phyloP scores from a whole-genome alignment of 495 filamentous ascomycete species.

The Aspergillus diversus region DNA sequence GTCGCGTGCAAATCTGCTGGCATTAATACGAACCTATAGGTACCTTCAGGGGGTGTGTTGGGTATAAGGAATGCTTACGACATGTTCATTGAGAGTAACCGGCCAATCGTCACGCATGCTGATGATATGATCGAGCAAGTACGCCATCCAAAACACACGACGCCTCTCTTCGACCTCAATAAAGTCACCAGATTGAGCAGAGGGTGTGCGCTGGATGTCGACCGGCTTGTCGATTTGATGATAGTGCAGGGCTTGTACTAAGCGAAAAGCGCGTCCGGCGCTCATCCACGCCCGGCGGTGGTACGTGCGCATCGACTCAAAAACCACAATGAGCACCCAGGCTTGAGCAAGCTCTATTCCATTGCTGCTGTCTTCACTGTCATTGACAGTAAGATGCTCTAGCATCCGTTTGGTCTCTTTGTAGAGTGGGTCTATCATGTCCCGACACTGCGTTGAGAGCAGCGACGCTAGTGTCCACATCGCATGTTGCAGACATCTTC shows the following conservation, averaged over 20 bases:
- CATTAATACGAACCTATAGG: no score
- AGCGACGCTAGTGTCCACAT: slow-evolving; percentile 56
- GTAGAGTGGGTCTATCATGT: slow-evolving; percentile 45
- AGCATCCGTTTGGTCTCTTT: slow-evolving; percentile 46
- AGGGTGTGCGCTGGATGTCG: not conserved
- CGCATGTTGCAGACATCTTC: slow-evolving; percentile 49
- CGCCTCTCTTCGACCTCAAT: slow-evolving; percentile 48
- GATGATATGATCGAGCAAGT: slow-evolving; percentile 53
- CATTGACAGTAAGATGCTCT: not conserved
- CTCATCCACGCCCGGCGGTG: slow-evolving; percentile 49
- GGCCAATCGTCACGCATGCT: slow-evolving; percentile 50
- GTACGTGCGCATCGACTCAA: slow-evolving; percentile 46
- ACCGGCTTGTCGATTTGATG: slow-evolving; percentile 3
- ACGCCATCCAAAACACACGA: slow-evolving; percentile 59
- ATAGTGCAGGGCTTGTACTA: slow-evolving; percentile 38
- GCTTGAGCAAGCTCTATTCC: slow-evolving; percentile 48
- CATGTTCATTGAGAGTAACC: slow-evolving; percentile 54
- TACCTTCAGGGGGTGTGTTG: no score
- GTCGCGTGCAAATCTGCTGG: slow-evolving; percentile 27
- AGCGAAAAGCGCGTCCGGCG: slow-evolving; percentile 51
- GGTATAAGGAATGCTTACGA: no score
- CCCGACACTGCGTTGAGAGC: slow-evolving; percentile 50
- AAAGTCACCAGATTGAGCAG: slow-evolving; percentile 9
- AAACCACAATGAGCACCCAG: slow-evolving; percentile 51
- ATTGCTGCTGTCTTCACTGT: not conserved